These are phyloP conservation scores for Saccharomycopsis fodiens DNA, from an alignment of 805 yeast genomes.

Conservation along the genomic window DNA sequence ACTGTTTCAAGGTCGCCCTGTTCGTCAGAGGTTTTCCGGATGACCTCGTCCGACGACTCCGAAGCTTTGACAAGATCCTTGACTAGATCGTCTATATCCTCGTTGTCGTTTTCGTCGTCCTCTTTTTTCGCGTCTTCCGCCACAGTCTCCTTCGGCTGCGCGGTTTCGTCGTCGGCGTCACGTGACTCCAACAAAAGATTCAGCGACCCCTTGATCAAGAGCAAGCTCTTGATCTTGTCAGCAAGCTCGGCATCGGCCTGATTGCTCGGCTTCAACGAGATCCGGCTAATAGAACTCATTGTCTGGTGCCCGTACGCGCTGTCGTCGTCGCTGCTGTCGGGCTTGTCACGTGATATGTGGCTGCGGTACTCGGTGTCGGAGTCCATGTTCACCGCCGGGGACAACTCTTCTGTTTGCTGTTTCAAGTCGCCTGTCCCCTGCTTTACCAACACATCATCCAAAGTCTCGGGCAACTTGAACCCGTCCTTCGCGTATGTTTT, in stretches of 20 bases:
- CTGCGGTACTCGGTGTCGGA: neutral
- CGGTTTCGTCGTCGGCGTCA: neutral
- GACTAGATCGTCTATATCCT: no score
- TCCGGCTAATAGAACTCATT: neutral
- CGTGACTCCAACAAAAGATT: neutral
- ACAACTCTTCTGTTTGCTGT: neutral
- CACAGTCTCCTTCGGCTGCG: neutral
- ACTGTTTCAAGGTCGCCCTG: neutral
- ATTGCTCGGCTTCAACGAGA: constrained; percentile 9
- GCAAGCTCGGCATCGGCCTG: constrained; percentile 21
- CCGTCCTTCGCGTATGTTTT: constrained; percentile 1
- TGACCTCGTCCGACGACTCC: neutral
- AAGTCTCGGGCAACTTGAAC: neutral
- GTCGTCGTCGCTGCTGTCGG: neutral
- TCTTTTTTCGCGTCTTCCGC: neutral
- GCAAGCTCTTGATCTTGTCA: constrained; percentile 16
- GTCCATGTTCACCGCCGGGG: neutral
- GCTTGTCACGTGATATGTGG: neutral
- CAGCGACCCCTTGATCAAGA: constrained; percentile 5
- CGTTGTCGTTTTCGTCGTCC: neutral
- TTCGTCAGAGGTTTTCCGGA: neutral
- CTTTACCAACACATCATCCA: neutral
- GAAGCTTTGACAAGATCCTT: no score
- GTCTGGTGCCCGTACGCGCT: neutral
- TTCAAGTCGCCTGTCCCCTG: neutral